Base-by-base conservation (phyloP, 2,329 filamentous ascomycete species). In the Monosporascus sp. region DNA sequence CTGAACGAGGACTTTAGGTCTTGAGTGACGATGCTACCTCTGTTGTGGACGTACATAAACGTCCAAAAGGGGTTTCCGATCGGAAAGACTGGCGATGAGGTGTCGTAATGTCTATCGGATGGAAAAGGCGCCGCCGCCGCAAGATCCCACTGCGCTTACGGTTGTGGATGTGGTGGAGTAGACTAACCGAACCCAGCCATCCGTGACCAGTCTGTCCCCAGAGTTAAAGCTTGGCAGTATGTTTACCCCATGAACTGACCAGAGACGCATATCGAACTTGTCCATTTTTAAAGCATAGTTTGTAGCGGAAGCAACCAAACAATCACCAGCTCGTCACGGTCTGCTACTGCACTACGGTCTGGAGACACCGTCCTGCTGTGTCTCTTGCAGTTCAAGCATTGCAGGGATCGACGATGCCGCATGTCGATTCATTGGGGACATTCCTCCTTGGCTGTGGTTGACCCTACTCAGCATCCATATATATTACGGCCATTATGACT, bases 131-230 rank as follows among this genome's bases (percentile, higher is more conserved):
- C 9, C 11, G 31, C 11, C 31, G 31, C 31, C 31, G 11, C 31
- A 35, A 35, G 31, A 35, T 4, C 9, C 3, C 2, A 3, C 31
- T 5, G 9, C 11, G 9, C 11, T 35, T 14, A 35, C 9, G 31
- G 31, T 35, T 35, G 54, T 49, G 53, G 56, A 44, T 48, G 50
- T 50, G 52, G 52, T 55, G 50, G 51, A 55, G 48, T 54, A 53
- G 56, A 55, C 46, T 20, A 53, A 51, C 51, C 46, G 49, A 22
- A 44, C 41, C 54, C 54, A 56, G 57, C 57, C 57, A 61, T 49
- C 55, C 53, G 53, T 59, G 57, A 22, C 48, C 50, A 53, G 31
- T 57, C 49, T 25, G 50, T 57, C 37, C 57, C 58, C 49, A 50
- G 52, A 45, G 49, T 49, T 27, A 48, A 35, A 47, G 48, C 58